Percentiles rank a stretch among this genome's conserved stretches.
Evolutionary conservation across 2,329 filamentous ascomycete genomes (phyloP).

Genomic region (Cryphonectria naterciae): DNA sequence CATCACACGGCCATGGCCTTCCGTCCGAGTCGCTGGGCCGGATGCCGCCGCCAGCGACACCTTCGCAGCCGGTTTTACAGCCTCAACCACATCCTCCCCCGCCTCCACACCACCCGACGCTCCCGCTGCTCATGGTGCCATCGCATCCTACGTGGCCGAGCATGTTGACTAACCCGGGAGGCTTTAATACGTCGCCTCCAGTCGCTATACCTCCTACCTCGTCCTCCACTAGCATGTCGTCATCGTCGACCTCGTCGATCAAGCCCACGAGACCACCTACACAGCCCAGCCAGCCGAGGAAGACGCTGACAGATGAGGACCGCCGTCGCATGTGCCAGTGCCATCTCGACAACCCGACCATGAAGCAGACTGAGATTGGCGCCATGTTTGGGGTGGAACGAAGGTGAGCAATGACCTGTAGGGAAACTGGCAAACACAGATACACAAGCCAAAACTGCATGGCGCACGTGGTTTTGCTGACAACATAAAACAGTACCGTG

Average conservation of each 20-base stretch:
- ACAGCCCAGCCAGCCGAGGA: slow-evolving; percentile 69
- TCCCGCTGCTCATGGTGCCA: slow-evolving; percentile 75
- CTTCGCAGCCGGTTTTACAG: slow-evolving; percentile 63
- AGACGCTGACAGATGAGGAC: slow-evolving; percentile 89
- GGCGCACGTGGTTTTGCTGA: slow-evolving; percentile 34
- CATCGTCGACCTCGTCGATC: slow-evolving; percentile 37
- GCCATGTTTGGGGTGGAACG: slow-evolving; percentile 93
- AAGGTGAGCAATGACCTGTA: slow-evolving; percentile 66
- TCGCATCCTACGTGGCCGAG: slow-evolving; percentile 75
- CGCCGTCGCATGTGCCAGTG: slow-evolving; percentile 92
- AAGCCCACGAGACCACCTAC: slow-evolving; percentile 47
- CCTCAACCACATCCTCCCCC: slow-evolving; percentile 50
- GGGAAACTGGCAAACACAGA: background rate
- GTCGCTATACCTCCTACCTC: slow-evolving; percentile 60
- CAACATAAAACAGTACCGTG: slow-evolving; percentile 73
- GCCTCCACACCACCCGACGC: slow-evolving; percentile 50
- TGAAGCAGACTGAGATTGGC: slow-evolving; percentile 96
- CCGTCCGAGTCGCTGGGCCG: slow-evolving; percentile 54
- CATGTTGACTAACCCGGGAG: slow-evolving; percentile 74
- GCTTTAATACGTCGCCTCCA: slow-evolving; percentile 60
- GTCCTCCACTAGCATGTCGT: slow-evolving; percentile 50
- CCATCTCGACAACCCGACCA: slow-evolving; percentile 84
- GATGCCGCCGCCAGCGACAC: slow-evolving; percentile 57
- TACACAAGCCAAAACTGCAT: background rate
- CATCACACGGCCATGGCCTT: slow-evolving; percentile 42